phyloP scores from a whole-genome alignment of 2,329 filamentous ascomycete genomes.

The Lachnellula arida region DNA sequence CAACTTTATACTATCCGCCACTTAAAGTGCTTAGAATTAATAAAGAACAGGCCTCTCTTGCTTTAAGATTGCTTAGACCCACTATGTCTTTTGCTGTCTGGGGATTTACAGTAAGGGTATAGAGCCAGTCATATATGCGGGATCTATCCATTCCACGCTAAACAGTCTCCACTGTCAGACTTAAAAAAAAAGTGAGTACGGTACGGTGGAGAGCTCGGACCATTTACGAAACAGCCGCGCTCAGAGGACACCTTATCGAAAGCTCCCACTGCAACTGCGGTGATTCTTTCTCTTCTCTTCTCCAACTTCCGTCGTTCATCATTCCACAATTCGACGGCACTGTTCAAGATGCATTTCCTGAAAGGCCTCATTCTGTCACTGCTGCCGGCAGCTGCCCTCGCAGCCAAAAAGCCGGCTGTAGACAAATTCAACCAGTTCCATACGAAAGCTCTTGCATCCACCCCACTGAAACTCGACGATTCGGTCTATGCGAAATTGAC shows the following conservation, averaged over 20 bases:
- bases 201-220: not conserved
- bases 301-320: not conserved
- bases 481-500: constrained; percentile 71
- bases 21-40: too few species aligned
- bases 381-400: constrained; percentile 55
- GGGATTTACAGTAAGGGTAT: too few species aligned
- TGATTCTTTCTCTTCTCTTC: not conserved
- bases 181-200: too few species aligned
- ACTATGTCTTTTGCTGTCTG: too few species aligned
- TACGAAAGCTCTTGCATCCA: constrained; percentile 57
- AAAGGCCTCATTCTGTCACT: constrained; percentile 58
- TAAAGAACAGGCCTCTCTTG: too few species aligned
- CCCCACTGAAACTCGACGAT: constrained; percentile 76
- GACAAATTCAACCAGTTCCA: constrained; percentile 71
- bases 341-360: constrained; percentile 62
- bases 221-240: not conserved
- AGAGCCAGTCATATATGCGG: too few species aligned
- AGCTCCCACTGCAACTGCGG: not conserved
- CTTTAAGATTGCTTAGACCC: too few species aligned
- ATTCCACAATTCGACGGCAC: constrained; percentile 8
- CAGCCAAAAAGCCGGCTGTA: constrained; percentile 57
- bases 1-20: too few species aligned
- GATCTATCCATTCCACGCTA: too few species aligned
- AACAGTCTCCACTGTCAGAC: too few species aligned
- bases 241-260: not conserved